Evolutionary conservation across 2,329 filamentous ascomycete species (phyloP).

Genomic region (Exophiala phaeomuriformis): DNA sequence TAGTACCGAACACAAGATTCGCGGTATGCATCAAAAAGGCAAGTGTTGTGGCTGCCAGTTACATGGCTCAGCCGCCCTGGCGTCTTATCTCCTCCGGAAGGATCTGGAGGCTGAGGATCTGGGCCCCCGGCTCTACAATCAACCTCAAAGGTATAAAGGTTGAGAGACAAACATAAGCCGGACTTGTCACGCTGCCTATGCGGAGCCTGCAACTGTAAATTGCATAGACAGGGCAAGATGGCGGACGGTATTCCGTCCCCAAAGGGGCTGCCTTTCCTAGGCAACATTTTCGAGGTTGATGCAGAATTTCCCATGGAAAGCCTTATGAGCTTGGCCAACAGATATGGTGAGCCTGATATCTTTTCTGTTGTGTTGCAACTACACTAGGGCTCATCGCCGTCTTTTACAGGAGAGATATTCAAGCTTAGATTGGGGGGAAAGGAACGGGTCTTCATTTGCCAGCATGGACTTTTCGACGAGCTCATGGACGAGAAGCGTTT

Average conservation of each 20-base stretch:
- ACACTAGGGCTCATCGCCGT: background rate
- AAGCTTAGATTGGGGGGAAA: conserved; percentile 47
- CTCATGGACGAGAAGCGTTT: conserved; percentile 61
- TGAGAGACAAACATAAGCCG: too few relatives aligned
- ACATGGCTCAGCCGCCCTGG: too few relatives aligned
- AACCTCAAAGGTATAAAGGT: too few relatives aligned
- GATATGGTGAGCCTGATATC: conserved; percentile 38
- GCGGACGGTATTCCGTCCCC: conserved; percentile 47
- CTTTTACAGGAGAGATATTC: conserved; percentile 51
- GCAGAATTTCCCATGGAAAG: conserved; percentile 46
- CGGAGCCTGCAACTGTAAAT: too few relatives aligned
- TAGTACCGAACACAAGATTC: too few relatives aligned
- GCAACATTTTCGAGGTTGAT: conserved; percentile 47
- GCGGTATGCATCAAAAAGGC: too few relatives aligned
- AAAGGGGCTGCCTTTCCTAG: conserved; percentile 45
- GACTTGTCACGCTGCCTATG: too few relatives aligned
- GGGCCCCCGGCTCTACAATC: too few relatives aligned
- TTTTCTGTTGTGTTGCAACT: background rate
- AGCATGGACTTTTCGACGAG: conserved; percentile 54
- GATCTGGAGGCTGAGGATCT: too few relatives aligned
- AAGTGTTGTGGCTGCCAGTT: too few relatives aligned
- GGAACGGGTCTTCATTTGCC: conserved; percentile 46
- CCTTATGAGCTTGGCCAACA: conserved; percentile 43
- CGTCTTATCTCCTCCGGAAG: too few relatives aligned
- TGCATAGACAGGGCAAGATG: conserved; percentile 28